Conservation (phyloP, 805 yeast species). For the Candida jianshihensis region DNA sequence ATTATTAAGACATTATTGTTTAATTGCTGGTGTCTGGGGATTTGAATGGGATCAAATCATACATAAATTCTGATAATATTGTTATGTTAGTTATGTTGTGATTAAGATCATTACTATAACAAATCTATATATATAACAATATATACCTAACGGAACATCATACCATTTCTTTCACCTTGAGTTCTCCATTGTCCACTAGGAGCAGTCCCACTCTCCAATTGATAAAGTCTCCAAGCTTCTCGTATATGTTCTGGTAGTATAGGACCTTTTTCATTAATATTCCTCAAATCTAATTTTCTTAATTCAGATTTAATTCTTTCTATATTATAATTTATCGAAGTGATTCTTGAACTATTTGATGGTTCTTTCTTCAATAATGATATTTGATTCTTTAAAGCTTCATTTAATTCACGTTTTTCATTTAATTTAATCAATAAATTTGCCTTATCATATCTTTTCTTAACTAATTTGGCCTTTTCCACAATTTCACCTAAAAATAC, state of each 20-base stretch:
- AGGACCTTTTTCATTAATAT: slow-evolving; percentile 43
- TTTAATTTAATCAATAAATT: slow-evolving; percentile 27
- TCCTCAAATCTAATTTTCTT: slow-evolving; percentile 24
- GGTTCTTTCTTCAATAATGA: slow-evolving; percentile 31
- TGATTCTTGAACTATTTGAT: slow-evolving; percentile 2
- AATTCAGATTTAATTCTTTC: slow-evolving; percentile 18
- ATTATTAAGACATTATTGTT: slow-evolving; percentile 46
- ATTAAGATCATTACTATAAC: too few species aligned
- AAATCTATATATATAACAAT: background rate
- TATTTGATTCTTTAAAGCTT: slow-evolving; percentile 27
- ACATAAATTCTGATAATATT: slow-evolving; percentile 6
- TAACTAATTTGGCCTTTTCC: slow-evolving; percentile 71
- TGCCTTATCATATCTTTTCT: slow-evolving; percentile 44
- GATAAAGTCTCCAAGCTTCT: slow-evolving; percentile 81
- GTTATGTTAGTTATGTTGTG: too few species aligned
- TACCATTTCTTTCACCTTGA: slow-evolving; percentile 67
- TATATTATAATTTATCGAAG: slow-evolving; percentile 13
- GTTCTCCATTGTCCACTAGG: slow-evolving; percentile 61
- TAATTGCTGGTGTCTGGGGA: slow-evolving; percentile 25
- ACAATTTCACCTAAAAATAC: slow-evolving; percentile 87
- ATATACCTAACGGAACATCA: slow-evolving; percentile 47
- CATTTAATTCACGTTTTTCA: slow-evolving; percentile 33
- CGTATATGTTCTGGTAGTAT: slow-evolving; percentile 77
- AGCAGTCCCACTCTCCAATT: slow-evolving; percentile 56
- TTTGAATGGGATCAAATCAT: slow-evolving; percentile 14